phyloP scores from a whole-genome alignment of 345 rosid species.

The Arabidopsis thaliana region DNA sequence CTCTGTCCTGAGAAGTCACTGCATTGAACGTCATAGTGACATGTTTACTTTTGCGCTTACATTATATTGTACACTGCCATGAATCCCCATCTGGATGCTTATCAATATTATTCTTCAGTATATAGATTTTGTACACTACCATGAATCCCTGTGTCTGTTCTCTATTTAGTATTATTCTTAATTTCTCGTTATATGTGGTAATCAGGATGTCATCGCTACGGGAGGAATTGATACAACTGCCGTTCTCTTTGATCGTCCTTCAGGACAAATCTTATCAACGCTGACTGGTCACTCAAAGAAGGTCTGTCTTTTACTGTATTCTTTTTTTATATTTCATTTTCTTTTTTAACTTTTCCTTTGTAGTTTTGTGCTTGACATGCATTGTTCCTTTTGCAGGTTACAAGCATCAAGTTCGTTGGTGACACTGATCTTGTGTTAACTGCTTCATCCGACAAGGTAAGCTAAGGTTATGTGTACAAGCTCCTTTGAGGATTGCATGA shows the following conservation, averaged over 20 bases:
- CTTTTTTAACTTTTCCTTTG: slow-evolving; percentile 49
- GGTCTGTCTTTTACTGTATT: slow-evolving; percentile 72
- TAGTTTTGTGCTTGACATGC: slow-evolving; percentile 65
- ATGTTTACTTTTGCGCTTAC: background rate
- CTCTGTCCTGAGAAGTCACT: slow-evolving; percentile 17
- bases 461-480: slow-evolving; percentile 1
- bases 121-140: background rate
- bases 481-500: slow-evolving; percentile 17
- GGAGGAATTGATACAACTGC: slow-evolving; percentile 91
- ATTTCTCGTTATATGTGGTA: slow-evolving; percentile 23
- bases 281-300: slow-evolving; percentile 95
- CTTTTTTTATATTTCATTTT: slow-evolving; percentile 58
- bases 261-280: slow-evolving; percentile 85
- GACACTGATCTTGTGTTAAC: slow-evolving; percentile 65
- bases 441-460: slow-evolving; percentile 91
- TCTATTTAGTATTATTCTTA: slow-evolving; percentile 4
- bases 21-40: slow-evolving; percentile 16
- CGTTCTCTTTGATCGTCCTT: slow-evolving; percentile 79
- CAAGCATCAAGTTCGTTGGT: slow-evolving; percentile 45
- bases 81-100: background rate
- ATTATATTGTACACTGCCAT: background rate
- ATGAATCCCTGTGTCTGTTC: background rate
- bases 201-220: slow-evolving; percentile 84
- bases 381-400: slow-evolving; percentile 47
- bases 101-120: background rate